Conservation (phyloP, 1,284 basidiomycete species). For the Microbotryomycetes sp. region DNA sequence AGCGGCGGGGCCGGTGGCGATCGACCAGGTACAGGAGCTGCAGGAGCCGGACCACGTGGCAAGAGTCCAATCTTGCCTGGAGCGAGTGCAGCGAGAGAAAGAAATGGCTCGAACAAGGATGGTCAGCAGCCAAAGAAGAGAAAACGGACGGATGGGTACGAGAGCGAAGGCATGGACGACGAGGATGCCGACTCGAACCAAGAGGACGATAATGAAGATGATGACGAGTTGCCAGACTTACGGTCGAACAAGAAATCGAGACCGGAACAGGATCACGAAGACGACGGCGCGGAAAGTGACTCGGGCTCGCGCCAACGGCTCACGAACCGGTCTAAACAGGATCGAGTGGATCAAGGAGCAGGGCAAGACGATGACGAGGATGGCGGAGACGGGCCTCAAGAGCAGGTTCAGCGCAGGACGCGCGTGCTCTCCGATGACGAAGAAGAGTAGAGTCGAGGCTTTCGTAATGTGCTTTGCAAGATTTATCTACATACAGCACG, state of each 20-base stretch:
- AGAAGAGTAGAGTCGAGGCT: neutral
- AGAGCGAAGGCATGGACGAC: slow-evolving; percentile 5
- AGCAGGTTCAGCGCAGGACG: neutral
- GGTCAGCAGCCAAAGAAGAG: neutral
- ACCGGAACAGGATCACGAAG: neutral
- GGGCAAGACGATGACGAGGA: neutral
- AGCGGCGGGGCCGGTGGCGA: neutral
- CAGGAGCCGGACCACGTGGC: neutral
- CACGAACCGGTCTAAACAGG: neutral
- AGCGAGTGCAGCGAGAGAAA: neutral
- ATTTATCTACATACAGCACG: neutral
- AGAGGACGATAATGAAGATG: neutral
- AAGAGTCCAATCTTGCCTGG: neutral
- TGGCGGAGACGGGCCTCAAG: neutral
- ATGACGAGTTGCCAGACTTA: slow-evolving; percentile 15
- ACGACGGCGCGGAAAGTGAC: neutral
- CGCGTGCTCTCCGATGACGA: slow-evolving; percentile 2
- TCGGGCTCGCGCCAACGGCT: neutral
- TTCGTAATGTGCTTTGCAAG: neutral
- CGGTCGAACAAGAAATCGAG: slow-evolving; percentile 1
- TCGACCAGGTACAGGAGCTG: neutral
- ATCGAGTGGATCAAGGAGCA: neutral
- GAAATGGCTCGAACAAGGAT: neutral
- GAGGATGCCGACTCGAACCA: neutral
- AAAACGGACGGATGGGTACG: neutral